Evolutionary conservation across 2,329 filamentous ascomycete genomes (phyloP).

Genomic region (Pyrenochaeta sp.): DNA sequence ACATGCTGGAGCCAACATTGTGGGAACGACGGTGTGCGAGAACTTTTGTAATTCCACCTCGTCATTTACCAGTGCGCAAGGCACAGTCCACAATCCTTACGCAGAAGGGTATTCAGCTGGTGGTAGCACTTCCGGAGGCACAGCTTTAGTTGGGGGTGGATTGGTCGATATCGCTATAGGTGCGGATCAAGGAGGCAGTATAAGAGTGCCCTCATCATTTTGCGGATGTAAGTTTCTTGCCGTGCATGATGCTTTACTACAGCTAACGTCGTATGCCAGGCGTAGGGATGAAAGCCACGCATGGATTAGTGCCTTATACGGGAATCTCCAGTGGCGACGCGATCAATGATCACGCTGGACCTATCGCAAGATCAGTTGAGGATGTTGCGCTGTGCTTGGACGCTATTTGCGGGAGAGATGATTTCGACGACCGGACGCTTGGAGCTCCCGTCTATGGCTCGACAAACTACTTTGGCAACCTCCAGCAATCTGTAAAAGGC

Average conservation of each 20-base stretch:
- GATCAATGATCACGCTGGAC: slow-evolving; percentile 55
- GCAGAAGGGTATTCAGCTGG: slow-evolving; percentile 56
- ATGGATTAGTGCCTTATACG: slow-evolving; percentile 60
- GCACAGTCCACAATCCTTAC: slow-evolving; percentile 51
- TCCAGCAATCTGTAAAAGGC: slow-evolving; percentile 22
- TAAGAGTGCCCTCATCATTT: slow-evolving; percentile 46
- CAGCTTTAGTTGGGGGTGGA: slow-evolving; percentile 52
- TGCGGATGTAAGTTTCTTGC: slow-evolving; percentile 39
- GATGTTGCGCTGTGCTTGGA: slow-evolving; percentile 36
- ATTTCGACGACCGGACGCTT: slow-evolving; percentile 40
- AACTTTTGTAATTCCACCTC: slow-evolving; percentile 61
- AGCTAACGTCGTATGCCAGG: too few species aligned
- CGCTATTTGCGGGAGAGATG: slow-evolving; percentile 39
- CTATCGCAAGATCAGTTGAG: slow-evolving; percentile 33
- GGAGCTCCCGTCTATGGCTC: slow-evolving; percentile 34
- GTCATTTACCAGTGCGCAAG: slow-evolving; percentile 56
- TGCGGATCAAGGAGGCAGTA: slow-evolving; percentile 51
- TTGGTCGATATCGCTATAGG: slow-evolving; percentile 49
- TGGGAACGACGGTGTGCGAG: slow-evolving; percentile 62
- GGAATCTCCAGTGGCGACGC: slow-evolving; percentile 49
- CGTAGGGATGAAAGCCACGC: slow-evolving; percentile 54
- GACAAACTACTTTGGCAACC: slow-evolving; percentile 21
- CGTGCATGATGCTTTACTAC: background rate
- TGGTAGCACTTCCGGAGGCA: slow-evolving; percentile 57
- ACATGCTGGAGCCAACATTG: slow-evolving; percentile 59